A percentile compares a stretch with the other conserved stretches of the same genome.
These are phyloP conservation scores for Saccharomyces cerevisiae DNA, from an alignment of 805 yeast genomes.

Conservation along the genomic window DNA sequence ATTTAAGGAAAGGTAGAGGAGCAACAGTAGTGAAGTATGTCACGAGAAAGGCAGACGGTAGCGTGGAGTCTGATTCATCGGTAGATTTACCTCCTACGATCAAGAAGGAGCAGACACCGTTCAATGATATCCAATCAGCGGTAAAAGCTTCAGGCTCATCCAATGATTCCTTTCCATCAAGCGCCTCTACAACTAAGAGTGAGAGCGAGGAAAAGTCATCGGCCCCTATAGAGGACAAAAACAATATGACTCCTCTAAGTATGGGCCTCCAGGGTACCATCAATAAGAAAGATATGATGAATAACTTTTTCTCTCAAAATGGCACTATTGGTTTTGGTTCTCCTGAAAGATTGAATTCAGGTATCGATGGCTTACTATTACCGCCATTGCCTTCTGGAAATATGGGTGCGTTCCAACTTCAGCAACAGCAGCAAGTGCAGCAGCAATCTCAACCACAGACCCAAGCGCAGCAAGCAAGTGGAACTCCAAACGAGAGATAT, in stretches of 20 bases:
- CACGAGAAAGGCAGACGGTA: conserved; percentile 12
- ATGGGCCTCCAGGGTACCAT: background rate
- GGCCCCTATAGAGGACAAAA: background rate
- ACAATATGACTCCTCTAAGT: background rate
- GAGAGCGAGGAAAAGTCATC: background rate
- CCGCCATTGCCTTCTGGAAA: conserved; percentile 18
- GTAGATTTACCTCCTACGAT: background rate
- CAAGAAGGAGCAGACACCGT: background rate
- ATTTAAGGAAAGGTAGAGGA: conserved; percentile 16
- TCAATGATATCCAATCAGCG: background rate
- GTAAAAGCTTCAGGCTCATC: background rate
- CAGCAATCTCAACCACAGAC: background rate
- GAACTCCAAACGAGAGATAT: background rate
- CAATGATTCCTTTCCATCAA: background rate
- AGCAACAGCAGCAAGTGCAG: background rate
- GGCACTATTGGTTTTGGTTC: conserved; percentile 1
- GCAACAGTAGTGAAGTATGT: conserved; percentile 14
- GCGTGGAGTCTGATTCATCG: conserved; percentile 3
- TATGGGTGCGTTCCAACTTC: background rate
- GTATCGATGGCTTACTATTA: conserved; percentile 16
- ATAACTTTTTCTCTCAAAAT: background rate
- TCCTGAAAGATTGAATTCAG: conserved; percentile 5
- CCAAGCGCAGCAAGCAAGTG: background rate
- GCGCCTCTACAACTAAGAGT: background rate
- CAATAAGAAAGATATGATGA: background rate